phyloP scores from a whole-genome alignment of 352 stramenopile species.

The Chloridella minuta region DNA sequence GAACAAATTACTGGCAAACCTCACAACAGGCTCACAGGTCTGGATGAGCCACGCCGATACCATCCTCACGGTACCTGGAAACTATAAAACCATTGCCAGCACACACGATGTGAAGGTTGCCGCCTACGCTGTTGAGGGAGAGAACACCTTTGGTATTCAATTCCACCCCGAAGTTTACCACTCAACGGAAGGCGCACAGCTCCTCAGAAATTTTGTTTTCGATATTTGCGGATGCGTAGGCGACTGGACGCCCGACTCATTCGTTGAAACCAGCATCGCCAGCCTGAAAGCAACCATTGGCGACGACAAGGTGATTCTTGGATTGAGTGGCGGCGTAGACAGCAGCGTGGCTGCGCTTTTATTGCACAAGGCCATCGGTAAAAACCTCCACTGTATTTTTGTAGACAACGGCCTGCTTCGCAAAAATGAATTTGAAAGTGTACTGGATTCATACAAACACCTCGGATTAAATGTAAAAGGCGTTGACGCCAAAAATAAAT shows the following conservation, averaged over 20 bases:
- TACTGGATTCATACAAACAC: slow-evolving; percentile 40
- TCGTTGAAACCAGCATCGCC: slow-evolving; percentile 37
- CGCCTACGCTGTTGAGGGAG: too few species aligned
- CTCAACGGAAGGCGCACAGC: slow-evolving; percentile 56
- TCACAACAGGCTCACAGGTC: too few species aligned
- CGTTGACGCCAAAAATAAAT: slow-evolving; percentile 70
- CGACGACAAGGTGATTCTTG: slow-evolving; percentile 76
- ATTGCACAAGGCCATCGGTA: slow-evolving; percentile 67
- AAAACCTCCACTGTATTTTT: slow-evolving; percentile 86
- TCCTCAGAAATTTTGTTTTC: slow-evolving; percentile 87
- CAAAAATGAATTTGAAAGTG: slow-evolving; percentile 50
- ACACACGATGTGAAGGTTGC: too few species aligned
- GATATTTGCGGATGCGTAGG: slow-evolving; percentile 59
- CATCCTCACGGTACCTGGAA: too few species aligned
- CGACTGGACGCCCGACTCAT: slow-evolving; percentile 89
- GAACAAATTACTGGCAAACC: too few species aligned
- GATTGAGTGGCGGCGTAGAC: slow-evolving; percentile 93
- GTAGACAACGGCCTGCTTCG: slow-evolving; percentile 95
- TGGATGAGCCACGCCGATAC: too few species aligned
- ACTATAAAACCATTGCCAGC: too few species aligned
- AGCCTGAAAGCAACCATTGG: slow-evolving; percentile 52
- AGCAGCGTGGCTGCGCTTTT: slow-evolving; percentile 87
- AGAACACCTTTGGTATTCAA: slow-evolving; percentile 71
- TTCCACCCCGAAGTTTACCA: slow-evolving; percentile 85
- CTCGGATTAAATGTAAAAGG: slow-evolving; percentile 67